Evolutionary conservation across 1,284 basidiomycete species (phyloP).

Genomic region (Sporisorium graminicola): DNA sequence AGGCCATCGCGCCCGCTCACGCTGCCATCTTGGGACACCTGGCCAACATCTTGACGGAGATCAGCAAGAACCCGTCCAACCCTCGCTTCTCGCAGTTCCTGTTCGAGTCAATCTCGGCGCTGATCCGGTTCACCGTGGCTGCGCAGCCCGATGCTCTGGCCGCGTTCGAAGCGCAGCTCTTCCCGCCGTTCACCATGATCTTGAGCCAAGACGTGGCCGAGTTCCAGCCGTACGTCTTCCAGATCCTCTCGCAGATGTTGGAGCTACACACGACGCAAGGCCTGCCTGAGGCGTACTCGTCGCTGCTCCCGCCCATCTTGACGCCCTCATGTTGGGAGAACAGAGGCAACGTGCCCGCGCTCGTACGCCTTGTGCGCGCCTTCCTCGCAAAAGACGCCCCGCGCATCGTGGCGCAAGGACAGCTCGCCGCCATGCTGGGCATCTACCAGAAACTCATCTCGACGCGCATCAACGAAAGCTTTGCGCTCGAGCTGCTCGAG

Average conservation of each 20-base stretch:
- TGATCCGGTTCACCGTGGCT: slow-evolving; percentile 84
- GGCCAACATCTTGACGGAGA: slow-evolving; percentile 84
- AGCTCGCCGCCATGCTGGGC: slow-evolving; percentile 84
- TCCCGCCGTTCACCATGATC: slow-evolving; percentile 86
- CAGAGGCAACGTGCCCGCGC: slow-evolving; percentile 93
- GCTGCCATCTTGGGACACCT: slow-evolving; percentile 81
- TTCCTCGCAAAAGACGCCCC: slow-evolving; percentile 81
- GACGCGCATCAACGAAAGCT: slow-evolving; percentile 87
- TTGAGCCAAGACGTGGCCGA: slow-evolving; percentile 93
- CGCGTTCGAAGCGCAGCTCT: slow-evolving; percentile 82
- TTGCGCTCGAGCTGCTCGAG: slow-evolving; percentile 90
- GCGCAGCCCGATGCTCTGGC: slow-evolving; percentile 76
- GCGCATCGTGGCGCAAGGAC: slow-evolving; percentile 80
- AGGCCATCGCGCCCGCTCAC: slow-evolving; percentile 79
- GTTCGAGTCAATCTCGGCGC: slow-evolving; percentile 92
- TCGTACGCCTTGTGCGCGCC: slow-evolving; percentile 88
- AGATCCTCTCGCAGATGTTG: slow-evolving; percentile 94
- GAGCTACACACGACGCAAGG: slow-evolving; percentile 76
- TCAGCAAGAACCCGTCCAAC: slow-evolving; percentile 95
- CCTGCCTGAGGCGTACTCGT: slow-evolving; percentile 83
- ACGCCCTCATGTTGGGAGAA: slow-evolving; percentile 91
- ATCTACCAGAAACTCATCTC: slow-evolving; percentile 92
- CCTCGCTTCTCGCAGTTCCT: slow-evolving; percentile 97
- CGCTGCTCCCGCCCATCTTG: slow-evolving; percentile 84
- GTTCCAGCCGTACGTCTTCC: slow-evolving; percentile 97